These are phyloP conservation scores for Areca catechu DNA, from an alignment of 176 grass and related monocot species.

Conservation along the genomic window DNA sequence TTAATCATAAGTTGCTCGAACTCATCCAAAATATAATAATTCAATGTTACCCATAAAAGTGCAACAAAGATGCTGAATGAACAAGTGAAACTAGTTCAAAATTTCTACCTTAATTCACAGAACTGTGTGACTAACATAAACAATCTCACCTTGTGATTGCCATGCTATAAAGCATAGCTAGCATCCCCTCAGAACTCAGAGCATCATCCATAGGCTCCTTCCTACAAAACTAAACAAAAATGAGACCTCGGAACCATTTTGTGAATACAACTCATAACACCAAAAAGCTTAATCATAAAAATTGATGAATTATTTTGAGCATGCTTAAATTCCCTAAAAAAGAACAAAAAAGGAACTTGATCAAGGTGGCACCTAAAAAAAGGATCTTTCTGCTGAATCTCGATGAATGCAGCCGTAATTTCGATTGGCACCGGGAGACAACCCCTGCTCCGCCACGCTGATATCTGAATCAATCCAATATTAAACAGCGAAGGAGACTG, in stretches of 20 bases:
- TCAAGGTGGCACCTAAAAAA: slow-evolving; percentile 44
- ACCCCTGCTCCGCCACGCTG: slow-evolving; percentile 78
- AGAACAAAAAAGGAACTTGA: neutral
- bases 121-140: no score
- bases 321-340: no score
- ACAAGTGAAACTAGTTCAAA: no score
- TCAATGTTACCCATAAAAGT: no score
- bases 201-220: slow-evolving; percentile 22
- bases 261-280: no score
- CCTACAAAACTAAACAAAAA: slow-evolving; percentile 26
- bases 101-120: no score
- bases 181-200: slow-evolving; percentile 64
- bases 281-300: no score
- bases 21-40: no score
- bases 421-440: slow-evolving; percentile 60
- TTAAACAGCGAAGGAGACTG: neutral
- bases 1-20: no score
- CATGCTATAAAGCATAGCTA: slow-evolving; percentile 84
- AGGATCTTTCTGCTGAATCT: slow-evolving; percentile 76
- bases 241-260: no score
- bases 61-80: no score
- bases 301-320: no score
- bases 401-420: slow-evolving; percentile 63
- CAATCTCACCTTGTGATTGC: slow-evolving; percentile 59
- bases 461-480: slow-evolving; percentile 35